Percentiles rank a stretch among this genome's conserved stretches.
phyloP scores from a whole-genome alignment of 2,329 filamentous ascomycete species.

The Tolypocladium tropicale region DNA sequence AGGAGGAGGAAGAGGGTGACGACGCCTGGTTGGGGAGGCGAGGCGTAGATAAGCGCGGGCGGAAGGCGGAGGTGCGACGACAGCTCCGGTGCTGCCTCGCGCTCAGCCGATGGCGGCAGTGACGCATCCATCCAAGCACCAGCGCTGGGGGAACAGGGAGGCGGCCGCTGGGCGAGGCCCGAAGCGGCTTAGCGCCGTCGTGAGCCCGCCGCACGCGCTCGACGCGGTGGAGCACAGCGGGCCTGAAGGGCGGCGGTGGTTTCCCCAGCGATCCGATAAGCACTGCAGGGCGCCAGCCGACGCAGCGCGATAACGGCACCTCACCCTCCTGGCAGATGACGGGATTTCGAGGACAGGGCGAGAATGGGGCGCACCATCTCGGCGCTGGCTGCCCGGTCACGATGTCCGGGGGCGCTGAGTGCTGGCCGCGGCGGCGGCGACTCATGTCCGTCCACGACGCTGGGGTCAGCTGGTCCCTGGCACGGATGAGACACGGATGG shows the following conservation, averaged over 20 bases:
- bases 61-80: slow-evolving; percentile 8
- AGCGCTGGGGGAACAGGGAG: not conserved
- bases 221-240: slow-evolving; percentile 11
- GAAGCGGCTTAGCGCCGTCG: not conserved
- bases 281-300: slow-evolving; percentile 3
- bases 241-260: slow-evolving; percentile 7
- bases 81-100: slow-evolving; percentile 3
- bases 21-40: not conserved
- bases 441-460: not conserved
- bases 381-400: no score
- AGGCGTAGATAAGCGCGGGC: not conserved
- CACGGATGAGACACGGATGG: not conserved
- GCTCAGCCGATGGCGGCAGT: slow-evolving; percentile 16
- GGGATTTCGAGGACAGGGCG: not conserved
- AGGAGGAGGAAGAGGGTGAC: not conserved
- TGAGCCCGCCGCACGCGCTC: slow-evolving; percentile 5
- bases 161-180: not conserved
- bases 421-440: not conserved
- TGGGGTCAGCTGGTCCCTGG: not conserved
- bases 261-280: slow-evolving; percentile 24
- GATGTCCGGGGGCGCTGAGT: not conserved
- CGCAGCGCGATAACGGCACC: slow-evolving; percentile 10
- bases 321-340: not conserved
- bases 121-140: slow-evolving; percentile 20
- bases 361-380: not conserved